phyloP scores from a whole-genome alignment of 495 filamentous ascomycete species.

The Daldinia concentrica region DNA sequence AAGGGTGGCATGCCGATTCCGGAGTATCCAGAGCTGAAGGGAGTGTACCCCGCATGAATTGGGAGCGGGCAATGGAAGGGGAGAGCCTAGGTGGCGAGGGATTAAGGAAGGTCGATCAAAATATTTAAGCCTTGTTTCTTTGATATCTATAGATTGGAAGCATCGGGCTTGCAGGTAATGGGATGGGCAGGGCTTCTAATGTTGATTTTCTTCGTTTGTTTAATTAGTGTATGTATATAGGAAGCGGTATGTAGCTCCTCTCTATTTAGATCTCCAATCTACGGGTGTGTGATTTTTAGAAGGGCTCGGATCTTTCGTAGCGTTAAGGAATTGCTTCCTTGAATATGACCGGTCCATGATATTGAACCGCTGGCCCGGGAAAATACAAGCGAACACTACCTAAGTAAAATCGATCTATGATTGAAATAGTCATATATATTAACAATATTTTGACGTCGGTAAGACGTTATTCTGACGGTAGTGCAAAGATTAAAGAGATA shows the following conservation, averaged over 20 bases:
- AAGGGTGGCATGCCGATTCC: slow-evolving; percentile 51
- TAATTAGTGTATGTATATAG: not conserved
- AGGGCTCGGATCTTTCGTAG: too few relatives aligned
- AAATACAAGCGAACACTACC: too few relatives aligned
- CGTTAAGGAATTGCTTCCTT: too few relatives aligned
- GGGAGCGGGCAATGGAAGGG: too few relatives aligned
- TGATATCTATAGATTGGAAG: not conserved
- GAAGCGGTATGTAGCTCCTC: not conserved
- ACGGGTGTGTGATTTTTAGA: not conserved
- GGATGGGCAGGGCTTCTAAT: not conserved
- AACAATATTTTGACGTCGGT: too few relatives aligned
- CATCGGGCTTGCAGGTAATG: not conserved
- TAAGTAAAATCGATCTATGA: too few relatives aligned
- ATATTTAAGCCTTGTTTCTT: not conserved
- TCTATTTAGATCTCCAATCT: not conserved
- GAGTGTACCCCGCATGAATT: not conserved
- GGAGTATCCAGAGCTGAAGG: slow-evolving; percentile 50
- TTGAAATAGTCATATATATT: too few relatives aligned
- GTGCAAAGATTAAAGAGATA: not conserved
- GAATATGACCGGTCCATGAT: too few relatives aligned
- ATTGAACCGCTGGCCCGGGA: too few relatives aligned
- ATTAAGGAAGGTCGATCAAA: too few relatives aligned
- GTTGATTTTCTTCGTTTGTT: not conserved
- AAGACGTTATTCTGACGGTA: not conserved
- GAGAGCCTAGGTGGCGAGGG: not conserved